Evolutionary conservation across 345 rosid species (phyloP), one percentile per base, ranked within the genome.

Genomic region (Heritiera littoralis): DNA sequence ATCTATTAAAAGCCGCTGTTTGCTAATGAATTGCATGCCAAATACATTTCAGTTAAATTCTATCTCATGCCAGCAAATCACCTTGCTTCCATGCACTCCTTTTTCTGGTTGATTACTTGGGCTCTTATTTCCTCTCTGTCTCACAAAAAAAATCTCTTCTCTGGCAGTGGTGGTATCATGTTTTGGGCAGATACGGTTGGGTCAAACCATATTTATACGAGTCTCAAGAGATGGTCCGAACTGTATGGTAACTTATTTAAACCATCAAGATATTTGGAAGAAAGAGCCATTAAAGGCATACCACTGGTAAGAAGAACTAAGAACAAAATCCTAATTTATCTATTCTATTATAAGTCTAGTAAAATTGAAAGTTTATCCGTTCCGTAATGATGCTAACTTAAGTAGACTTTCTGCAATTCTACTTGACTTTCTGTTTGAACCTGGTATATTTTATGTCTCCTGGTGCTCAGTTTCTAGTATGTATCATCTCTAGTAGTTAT

Each of bases 121-220:
- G 20, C 10, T 51, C 32, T 43, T 70, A 40, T 15, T 23, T 40
- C 52, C n/a, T 59, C 6, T 38, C 30, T 73, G 65, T 61, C 61
- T 69, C 17, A 48, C 48, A 58, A 20, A 40, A 40, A 17, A 7
- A 45, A 10, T 40, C 55, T 67, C 51, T 55, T 35, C 32, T 60
- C 28, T 83, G 78, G 85, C 90, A 96, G 99, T 6, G 98, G 99
- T 7, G 98, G 98, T 67, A 78, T 96, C 43, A 77, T 96, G 41
- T 94, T 94, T 68, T 94, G 99, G 97, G 98, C 93, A 1, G 97
- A 96, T 77, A 41, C 78, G 0, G 89, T 92, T 11, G 97, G 99
- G 51, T 76, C 97, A 0, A 86, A 86, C 71, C 89, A 88, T 80
- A 73, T 94, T 41, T 92, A 87, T 82, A 55, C 84, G 61, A 88